phyloP scores from a whole-genome alignment of 176 grass and related monocot species.

The Zea luxurians region DNA sequence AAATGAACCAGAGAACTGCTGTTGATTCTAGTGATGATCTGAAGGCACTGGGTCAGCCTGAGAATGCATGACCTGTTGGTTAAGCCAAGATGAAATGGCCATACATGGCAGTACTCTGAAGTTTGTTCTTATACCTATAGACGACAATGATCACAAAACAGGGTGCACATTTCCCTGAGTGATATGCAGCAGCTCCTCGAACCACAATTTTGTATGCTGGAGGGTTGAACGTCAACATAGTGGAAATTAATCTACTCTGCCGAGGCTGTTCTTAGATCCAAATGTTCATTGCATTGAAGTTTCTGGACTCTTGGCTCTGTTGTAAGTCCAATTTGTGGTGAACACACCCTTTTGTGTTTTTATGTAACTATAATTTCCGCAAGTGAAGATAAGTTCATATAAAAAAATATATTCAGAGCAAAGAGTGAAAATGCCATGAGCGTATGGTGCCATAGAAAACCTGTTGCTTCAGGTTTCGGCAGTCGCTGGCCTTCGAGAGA shows the following conservation, averaged over 20 bases:
- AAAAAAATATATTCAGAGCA: not conserved
- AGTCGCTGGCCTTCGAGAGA: not conserved
- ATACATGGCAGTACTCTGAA: conserved; percentile 9
- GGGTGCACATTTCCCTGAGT: conserved; percentile 12
- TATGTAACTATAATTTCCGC: conserved; percentile 22
- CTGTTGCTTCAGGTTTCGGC: not conserved
- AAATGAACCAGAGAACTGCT: conserved; percentile 14
- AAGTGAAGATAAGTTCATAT: not conserved
- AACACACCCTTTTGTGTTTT: conserved; percentile 8
- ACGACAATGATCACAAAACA: not conserved
- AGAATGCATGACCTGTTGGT: conserved; percentile 23
- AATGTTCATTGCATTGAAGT: conserved; percentile 30
- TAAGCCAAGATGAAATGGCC: not conserved
- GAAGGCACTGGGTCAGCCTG: conserved; percentile 21
- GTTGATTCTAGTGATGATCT: conserved; percentile 36
- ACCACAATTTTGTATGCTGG: conserved; percentile 16
- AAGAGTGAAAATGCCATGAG: not conserved
- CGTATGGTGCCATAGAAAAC: not conserved
- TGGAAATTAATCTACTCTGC: not conserved
- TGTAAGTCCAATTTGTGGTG: conserved; percentile 31
- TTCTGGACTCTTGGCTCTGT: conserved; percentile 7
- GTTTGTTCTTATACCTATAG: not conserved
- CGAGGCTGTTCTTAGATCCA: conserved; percentile 27
- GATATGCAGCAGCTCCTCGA: not conserved
- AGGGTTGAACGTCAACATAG: not conserved